Conservation (phyloP, 768 basidiomycete genomes). For the Rhodosporidiobolus sp. region DNA sequence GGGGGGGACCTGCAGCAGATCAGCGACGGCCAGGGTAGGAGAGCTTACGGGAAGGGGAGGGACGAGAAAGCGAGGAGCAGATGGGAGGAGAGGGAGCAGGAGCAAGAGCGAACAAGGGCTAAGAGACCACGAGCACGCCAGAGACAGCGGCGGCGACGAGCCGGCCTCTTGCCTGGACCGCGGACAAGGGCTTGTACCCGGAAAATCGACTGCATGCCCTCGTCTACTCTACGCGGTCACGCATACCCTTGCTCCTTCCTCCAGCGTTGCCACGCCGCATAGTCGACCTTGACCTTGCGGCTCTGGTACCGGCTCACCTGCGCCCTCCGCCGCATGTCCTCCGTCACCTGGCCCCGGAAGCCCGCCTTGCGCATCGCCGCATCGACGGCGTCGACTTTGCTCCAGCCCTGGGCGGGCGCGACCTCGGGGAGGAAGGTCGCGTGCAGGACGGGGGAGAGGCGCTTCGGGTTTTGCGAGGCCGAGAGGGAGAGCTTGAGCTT, state of each 20-base stretch:
- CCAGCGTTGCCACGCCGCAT: slow-evolving; percentile 77
- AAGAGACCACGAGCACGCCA: too few relatives aligned
- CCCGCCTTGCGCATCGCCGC: slow-evolving; percentile 92
- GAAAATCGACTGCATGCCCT: too few relatives aligned
- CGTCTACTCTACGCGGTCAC: neutral
- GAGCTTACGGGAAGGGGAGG: too few relatives aligned
- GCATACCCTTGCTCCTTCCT: slow-evolving; percentile 51
- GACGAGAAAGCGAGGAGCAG: too few relatives aligned
- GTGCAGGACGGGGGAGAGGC: slow-evolving; percentile 60
- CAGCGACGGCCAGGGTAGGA: slow-evolving; percentile 10
- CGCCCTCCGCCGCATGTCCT: slow-evolving; percentile 71
- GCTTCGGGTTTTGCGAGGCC: slow-evolving; percentile 11
- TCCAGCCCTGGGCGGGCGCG: slow-evolving; percentile 89
- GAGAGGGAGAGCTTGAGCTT: slow-evolving; percentile 13
- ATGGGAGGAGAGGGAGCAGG: too few relatives aligned
- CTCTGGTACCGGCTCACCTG: slow-evolving; percentile 80
- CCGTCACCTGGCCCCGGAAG: slow-evolving; percentile 75
- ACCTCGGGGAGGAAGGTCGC: slow-evolving; percentile 94
- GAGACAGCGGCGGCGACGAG: too few relatives aligned
- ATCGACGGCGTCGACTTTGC: slow-evolving; percentile 80
- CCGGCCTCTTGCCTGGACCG: too few relatives aligned
- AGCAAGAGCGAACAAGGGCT: too few relatives aligned
- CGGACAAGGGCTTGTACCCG: too few relatives aligned
- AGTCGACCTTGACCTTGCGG: slow-evolving; percentile 62
- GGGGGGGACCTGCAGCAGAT: neutral